These are phyloP conservation scores for Dipodascus geniculatus DNA, from an alignment of 805 yeast genomes.

Conservation along the genomic window DNA sequence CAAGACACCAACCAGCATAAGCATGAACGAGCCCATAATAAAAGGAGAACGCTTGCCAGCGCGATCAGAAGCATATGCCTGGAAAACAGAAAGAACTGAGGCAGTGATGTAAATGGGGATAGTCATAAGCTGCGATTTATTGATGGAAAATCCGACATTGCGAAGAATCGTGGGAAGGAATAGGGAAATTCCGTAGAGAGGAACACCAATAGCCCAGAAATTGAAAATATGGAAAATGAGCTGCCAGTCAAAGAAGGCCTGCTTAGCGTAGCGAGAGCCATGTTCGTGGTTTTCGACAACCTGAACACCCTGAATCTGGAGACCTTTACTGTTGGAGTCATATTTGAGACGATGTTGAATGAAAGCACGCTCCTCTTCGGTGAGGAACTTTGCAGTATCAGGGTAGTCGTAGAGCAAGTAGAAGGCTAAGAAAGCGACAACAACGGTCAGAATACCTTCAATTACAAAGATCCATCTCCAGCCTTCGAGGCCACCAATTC, in stretches of 20 bases:
- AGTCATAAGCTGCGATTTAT: constrained; percentile 32
- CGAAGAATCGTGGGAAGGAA: constrained; percentile 34
- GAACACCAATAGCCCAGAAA: constrained; percentile 43
- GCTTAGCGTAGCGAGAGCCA: constrained; percentile 26
- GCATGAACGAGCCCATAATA: constrained; percentile 14
- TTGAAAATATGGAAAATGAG: constrained; percentile 39
- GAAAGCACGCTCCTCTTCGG: constrained; percentile 33
- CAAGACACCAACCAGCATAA: constrained; percentile 27
- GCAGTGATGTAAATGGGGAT: constrained; percentile 33
- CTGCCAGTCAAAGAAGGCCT: constrained; percentile 39
- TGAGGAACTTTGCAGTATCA: constrained; percentile 40
- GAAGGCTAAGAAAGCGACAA: constrained; percentile 22
- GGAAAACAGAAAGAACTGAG: constrained; percentile 20
- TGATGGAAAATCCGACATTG: constrained; percentile 29
- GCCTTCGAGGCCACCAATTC: constrained; percentile 27
- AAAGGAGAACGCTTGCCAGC: constrained; percentile 24
- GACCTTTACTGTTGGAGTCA: constrained; percentile 27
- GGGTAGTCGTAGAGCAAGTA: constrained; percentile 37
- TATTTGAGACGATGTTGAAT: constrained; percentile 42
- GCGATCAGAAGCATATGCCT: constrained; percentile 20
- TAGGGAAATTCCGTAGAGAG: constrained; percentile 31
- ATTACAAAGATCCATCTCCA: constrained; percentile 43
- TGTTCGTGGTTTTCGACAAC: neutral
- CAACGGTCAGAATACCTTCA: constrained; percentile 34
- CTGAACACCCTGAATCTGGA: neutral